These are phyloP conservation scores for Cymbopogon flexuosus DNA, from an alignment of 202 grass and related monocot species.

Conservation along the genomic window DNA sequence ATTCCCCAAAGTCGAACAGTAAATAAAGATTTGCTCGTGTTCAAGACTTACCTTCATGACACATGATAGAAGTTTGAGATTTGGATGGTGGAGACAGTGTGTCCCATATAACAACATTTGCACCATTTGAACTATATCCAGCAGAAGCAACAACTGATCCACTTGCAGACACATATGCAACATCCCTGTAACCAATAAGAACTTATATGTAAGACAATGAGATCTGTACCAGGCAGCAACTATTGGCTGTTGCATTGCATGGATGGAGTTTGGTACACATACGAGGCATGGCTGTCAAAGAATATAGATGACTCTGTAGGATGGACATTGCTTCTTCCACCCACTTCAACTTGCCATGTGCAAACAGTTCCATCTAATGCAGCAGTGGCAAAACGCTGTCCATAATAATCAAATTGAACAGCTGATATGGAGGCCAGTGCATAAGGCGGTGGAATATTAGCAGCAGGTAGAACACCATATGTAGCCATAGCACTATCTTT, in stretches of 20 bases:
- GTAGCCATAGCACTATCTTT: constrained; percentile 86
- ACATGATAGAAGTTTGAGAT: constrained; percentile 72
- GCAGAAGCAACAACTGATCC: constrained; percentile 73
- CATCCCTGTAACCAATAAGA: constrained; percentile 63
- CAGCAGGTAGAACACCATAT: constrained; percentile 86
- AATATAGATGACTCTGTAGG: constrained; percentile 72
- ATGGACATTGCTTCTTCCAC: constrained; percentile 85
- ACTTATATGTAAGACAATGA: constrained; percentile 14
- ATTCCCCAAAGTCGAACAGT: constrained; percentile 21
- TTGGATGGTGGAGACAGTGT: constrained; percentile 73
- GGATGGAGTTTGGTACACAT: constrained; percentile 37
- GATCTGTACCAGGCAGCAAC: constrained; percentile 28
- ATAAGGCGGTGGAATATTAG: constrained; percentile 80
- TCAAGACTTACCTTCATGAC: constrained; percentile 77
- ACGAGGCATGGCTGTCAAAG: constrained; percentile 87
- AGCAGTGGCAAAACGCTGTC: constrained; percentile 82
- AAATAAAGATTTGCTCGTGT: constrained; percentile 9
- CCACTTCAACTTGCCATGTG: constrained; percentile 90
- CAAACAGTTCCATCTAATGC: constrained; percentile 87
- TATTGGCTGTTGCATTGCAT: constrained; percentile 4
- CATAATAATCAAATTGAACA: constrained; percentile 77
- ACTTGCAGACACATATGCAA: constrained; percentile 64
- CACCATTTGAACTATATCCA: constrained; percentile 69
- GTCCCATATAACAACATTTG: constrained; percentile 86
- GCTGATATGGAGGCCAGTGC: constrained; percentile 78